Evolutionary conservation across 495 filamentous ascomycete genomes (phyloP), one percentile per base, ranked within the genome.

Genomic region (Melanomma pulvis-pyrius): DNA sequence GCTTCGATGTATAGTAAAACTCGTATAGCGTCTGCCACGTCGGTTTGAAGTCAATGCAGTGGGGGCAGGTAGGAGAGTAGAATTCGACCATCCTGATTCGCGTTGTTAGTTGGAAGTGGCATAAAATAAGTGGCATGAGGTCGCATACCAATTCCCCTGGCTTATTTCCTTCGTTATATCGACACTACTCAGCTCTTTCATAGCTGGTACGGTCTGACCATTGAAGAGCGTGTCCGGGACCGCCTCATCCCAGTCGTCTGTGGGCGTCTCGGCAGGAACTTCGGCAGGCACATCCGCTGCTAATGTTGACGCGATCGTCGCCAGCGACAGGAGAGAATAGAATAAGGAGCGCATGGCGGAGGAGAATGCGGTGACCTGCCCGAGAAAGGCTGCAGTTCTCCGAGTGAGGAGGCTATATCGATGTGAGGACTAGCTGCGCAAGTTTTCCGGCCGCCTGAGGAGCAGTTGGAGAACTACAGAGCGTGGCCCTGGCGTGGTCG

Each of bases 1-100:
- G 88, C 71, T 90, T 87, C n/a, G 90, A 94, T 7, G 93, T 97
- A 76, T 93, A 96, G 79, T 97, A 97, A 78, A 86, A 97, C 76
- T 98, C 94, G 79, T 96, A 96, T 24, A 96, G 79, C 7, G 93
- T 96, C 79, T 97, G 92, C 82, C 87, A 98, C 55, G 84, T 87
- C 26, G 96, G 96, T 34, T 90, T 92, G 69, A 91, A 87, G 44
- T 82, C 80, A 69, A 83, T 79, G 79, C 96, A 98, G 78, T 98
- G 94, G 41, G 78, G 79, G 74, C 93, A 97, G 25, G 81, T 84
- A 11, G 87, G 89, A 55, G 90, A 92, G 74, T 87, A 90, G 74
- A 88, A 85, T 74, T 93, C 91, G 24, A 93, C 82, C 68, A 92
- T 82, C 87, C 87, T 89, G 32, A 6, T 9, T 13, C 25, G 36